Conservation (phyloP, 805 yeast species). For the Pachysolen tannophilus region DNA sequence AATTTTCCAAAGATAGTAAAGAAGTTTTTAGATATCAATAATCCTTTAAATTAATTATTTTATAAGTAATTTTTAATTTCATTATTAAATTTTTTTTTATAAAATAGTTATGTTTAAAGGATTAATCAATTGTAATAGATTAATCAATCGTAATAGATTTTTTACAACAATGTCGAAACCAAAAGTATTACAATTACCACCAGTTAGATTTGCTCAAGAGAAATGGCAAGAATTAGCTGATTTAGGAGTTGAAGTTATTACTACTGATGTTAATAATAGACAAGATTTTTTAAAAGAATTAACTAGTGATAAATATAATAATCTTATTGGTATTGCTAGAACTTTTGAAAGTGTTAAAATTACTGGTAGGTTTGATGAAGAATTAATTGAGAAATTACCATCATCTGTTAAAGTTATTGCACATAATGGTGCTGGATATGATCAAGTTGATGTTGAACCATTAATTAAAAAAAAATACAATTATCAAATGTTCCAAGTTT, state of each 20-base stretch:
- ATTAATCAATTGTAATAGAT: too few species aligned
- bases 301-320: conserved; percentile 24
- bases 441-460: conserved; percentile 36
- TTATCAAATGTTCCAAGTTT: conserved; percentile 45
- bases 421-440: conserved; percentile 55
- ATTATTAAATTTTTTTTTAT: too few species aligned
- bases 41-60: too few species aligned
- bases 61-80: too few species aligned
- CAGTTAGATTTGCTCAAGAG: conserved; percentile 47
- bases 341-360: conserved; percentile 29
- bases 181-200: conserved; percentile 60
- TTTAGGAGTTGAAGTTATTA: conserved; percentile 38
- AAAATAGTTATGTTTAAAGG: too few species aligned
- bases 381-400: conserved; percentile 29
- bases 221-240: conserved; percentile 55
- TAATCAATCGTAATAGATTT: too few species aligned
- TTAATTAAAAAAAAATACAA: conserved; percentile 33
- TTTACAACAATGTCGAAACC: conserved; percentile 30
- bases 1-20: too few species aligned
- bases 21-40: too few species aligned
- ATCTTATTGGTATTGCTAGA: conserved; percentile 31
- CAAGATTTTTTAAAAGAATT: conserved; percentile 31
- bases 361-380: conserved; percentile 37
- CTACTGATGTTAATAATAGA: conserved; percentile 30
- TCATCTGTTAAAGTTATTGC: conserved; percentile 32